Evolutionary conservation across 768 basidiomycete genomes (phyloP), one percentile per base, ranked within the genome.

Genomic region (Pisolithus tinctorius): DNA sequence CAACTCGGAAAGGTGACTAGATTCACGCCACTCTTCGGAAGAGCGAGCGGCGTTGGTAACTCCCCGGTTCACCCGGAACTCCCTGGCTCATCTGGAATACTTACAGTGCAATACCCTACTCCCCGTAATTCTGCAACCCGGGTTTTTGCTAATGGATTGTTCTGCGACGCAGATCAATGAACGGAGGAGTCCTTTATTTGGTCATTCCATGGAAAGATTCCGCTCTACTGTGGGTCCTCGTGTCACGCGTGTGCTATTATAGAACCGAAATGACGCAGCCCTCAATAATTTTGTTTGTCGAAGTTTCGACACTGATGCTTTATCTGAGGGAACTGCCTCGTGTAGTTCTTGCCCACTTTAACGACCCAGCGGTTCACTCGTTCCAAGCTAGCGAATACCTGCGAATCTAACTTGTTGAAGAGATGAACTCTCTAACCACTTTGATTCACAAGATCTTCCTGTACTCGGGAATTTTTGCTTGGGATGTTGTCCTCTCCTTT

Each of bases 401-500:
- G 34, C 30, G 30, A 9, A 9, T 9, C 30, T 31, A 31, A 2
- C 30, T 11, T 1, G 30, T 31, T 13, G 13, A 4, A 3, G 13
- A 34, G 34, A 34, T 34, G 34, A 34, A 34, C 13, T 34, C 34
- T n/a, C 7, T 45, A 31, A 31, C 30, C 26, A 45, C n/a, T n/a
- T 11, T 16, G 8, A 47, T 47, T 17, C 14, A 47, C 17, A 47
- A 46, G n/a, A 11, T 36, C 13, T 30, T 57, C 31, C 49, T 58
- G n/a, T 51, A 49, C 40, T n/a, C 50, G 36, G 37, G 51, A 10
- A 59, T 81, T 46, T 60, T 79, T 36, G 48, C 67, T 26, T 82
- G 78, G 76, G 85, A 87, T 58, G 55, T 73, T 16, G 58, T 68
- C 1, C 71, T 84, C 50, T 73, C 74, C 9, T 8, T 82, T 0